A percentile compares a stretch with the other conserved stretches of the same genome.
phyloP scores from a whole-genome alignment of 192 early-diverging fungal species.

The Mortierella alpina region DNA sequence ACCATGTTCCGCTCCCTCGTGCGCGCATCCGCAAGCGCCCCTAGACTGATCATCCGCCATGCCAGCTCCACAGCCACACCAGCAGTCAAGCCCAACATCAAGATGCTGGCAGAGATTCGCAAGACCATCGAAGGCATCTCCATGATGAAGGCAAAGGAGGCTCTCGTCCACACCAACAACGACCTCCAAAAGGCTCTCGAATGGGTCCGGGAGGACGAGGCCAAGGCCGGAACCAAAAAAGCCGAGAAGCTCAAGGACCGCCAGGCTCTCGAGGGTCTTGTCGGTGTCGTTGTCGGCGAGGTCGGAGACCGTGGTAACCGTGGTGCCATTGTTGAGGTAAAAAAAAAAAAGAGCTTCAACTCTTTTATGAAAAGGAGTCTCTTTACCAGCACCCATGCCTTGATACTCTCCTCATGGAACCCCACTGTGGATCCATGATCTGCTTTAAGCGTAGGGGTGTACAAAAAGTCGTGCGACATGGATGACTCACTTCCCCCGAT shows the following conservation, averaged over 20 bases:
- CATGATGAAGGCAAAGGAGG: slow-evolving; percentile 90
- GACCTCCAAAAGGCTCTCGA: slow-evolving; percentile 80
- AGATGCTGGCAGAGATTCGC: slow-evolving; percentile 54
- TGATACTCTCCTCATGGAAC: no score
- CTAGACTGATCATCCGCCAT: slow-evolving; percentile 21
- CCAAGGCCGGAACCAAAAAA: slow-evolving; percentile 75
- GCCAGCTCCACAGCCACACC: slow-evolving; percentile 18
- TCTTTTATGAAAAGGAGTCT: background rate
- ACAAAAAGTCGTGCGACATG: no score
- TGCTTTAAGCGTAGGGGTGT: no score
- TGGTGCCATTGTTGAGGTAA: slow-evolving; percentile 77
- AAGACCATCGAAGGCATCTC: slow-evolving; percentile 54
- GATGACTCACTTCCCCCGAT: background rate
- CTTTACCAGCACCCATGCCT: background rate
- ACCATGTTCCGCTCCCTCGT: slow-evolving; percentile 47
- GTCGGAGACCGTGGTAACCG: slow-evolving; percentile 55
- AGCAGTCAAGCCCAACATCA: slow-evolving; percentile 54
- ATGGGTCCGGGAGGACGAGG: slow-evolving; percentile 85
- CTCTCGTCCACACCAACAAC: slow-evolving; percentile 76
- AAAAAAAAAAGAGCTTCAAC: background rate
- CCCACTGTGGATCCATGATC: no score
- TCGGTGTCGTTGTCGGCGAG: slow-evolving; percentile 73
- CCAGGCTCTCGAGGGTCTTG: slow-evolving; percentile 81
- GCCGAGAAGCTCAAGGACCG: slow-evolving; percentile 85
- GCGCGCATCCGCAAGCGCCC: slow-evolving; percentile 10